Conservation (phyloP, 495 filamentous ascomycete genomes). For the Penicillium goetzii region DNA sequence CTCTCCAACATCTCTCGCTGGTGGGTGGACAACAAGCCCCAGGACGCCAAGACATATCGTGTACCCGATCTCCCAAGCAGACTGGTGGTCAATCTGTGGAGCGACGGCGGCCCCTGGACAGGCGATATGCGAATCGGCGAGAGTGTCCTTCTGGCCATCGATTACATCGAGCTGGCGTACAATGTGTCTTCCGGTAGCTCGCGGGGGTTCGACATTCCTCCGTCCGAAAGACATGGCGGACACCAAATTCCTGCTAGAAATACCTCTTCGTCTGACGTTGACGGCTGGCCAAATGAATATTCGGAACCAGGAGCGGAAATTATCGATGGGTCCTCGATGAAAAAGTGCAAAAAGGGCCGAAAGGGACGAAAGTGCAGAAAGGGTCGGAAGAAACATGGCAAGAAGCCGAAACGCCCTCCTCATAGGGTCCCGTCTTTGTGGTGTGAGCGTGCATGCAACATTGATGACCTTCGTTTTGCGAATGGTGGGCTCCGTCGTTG, state of each 20-base stretch:
- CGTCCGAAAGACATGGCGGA: constrained; percentile 22
- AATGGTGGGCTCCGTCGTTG: constrained; percentile 11
- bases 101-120: constrained; percentile 72
- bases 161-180: constrained; percentile 75
- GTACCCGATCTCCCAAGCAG: constrained; percentile 62
- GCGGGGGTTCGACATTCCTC: constrained; percentile 3
- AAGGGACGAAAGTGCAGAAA: constrained; percentile 26
- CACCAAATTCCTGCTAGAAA: constrained; percentile 13
- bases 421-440: neutral
- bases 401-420: constrained; percentile 4
- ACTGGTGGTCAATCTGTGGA: constrained; percentile 75
- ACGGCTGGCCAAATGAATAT: neutral
- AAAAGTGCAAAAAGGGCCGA: constrained; percentile 25
- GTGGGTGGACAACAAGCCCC: constrained; percentile 64
- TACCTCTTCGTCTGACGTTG: neutral
- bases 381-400: constrained; percentile 15
- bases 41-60: constrained; percentile 63
- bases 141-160: constrained; percentile 67
- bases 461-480: constrained; percentile 25
- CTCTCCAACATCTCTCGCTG: constrained; percentile 60
- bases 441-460: constrained; percentile 25
- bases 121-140: constrained; percentile 67
- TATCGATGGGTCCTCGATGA: constrained; percentile 14
- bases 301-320: constrained; percentile 17
- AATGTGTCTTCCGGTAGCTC: constrained; percentile 47